A percentile compares a stretch with the other conserved stretches of the same genome.
These are phyloP conservation scores for Aspergillus viridinutans DNA, from an alignment of 2,329 filamentous ascomycete species.

Conservation along the genomic window DNA sequence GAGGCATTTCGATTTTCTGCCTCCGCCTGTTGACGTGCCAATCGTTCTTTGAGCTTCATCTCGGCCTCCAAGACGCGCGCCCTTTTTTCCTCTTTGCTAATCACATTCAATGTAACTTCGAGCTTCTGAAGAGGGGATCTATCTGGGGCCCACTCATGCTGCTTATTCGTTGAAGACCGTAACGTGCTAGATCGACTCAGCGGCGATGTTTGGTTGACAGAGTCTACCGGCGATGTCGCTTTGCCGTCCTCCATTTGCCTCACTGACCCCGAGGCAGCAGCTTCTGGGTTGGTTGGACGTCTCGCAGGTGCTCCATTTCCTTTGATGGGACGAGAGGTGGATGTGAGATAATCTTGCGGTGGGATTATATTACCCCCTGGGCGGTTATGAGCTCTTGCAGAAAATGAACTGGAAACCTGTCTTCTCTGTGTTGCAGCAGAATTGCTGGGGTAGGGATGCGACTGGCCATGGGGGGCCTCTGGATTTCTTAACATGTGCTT, in stretches of 20 bases:
- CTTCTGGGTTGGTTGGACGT: background rate
- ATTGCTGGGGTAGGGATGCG: slow-evolving; percentile 35
- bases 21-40: slow-evolving; percentile 25
- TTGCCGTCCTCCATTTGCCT: slow-evolving; percentile 7
- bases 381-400: slow-evolving; percentile 19
- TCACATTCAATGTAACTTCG: slow-evolving; percentile 83
- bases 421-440: slow-evolving; percentile 20
- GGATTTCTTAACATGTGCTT: slow-evolving; percentile 49
- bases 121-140: slow-evolving; percentile 90
- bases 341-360: slow-evolving; percentile 6
- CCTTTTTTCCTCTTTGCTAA: slow-evolving; percentile 93
- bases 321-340: background rate
- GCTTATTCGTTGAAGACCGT: slow-evolving; percentile 26
- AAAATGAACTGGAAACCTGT: slow-evolving; percentile 21
- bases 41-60: slow-evolving; percentile 60
- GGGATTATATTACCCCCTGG: slow-evolving; percentile 7
- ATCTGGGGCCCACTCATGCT: slow-evolving; percentile 64
- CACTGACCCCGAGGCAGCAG: background rate
- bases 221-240: slow-evolving; percentile 11
- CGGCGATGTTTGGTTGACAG: slow-evolving; percentile 17
- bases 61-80: slow-evolving; percentile 81
- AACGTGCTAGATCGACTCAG: slow-evolving; percentile 30
- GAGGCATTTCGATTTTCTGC: slow-evolving; percentile 6
- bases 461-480: slow-evolving; percentile 48
- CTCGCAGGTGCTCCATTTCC: background rate